These are phyloP conservation scores for Podospora sp. DNA, from an alignment of 495 filamentous ascomycete species.

Conservation along the genomic window DNA sequence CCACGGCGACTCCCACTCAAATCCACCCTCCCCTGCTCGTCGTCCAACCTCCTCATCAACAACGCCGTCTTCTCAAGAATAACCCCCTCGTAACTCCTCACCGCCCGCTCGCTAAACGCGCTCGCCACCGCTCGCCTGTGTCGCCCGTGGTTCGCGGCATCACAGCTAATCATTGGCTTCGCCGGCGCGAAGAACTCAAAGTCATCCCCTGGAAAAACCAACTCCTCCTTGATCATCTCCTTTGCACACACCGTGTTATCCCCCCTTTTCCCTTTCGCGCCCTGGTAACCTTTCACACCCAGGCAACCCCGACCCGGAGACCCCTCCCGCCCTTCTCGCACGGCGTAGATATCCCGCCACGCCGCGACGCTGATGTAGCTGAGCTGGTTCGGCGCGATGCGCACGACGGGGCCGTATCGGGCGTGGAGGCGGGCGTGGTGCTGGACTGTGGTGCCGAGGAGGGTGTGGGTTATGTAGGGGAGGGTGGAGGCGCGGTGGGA, in stretches of 20 bases:
- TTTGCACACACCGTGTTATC: not conserved
- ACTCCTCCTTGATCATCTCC: slow-evolving; percentile 22
- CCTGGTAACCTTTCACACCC: no score
- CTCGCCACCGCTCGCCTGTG: slow-evolving; percentile 18
- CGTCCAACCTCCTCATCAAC: slow-evolving; percentile 13
- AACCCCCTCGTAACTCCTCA: slow-evolving; percentile 16
- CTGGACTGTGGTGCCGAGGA: slow-evolving; percentile 21
- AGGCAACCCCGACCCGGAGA: no score
- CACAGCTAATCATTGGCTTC: slow-evolving; percentile 26
- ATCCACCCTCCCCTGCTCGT: not conserved
- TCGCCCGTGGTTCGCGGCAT: slow-evolving; percentile 18
- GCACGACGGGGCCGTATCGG: slow-evolving; percentile 28
- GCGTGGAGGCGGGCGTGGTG: slow-evolving; percentile 25
- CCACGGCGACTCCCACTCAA: no score
- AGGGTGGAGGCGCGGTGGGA: slow-evolving; percentile 24
- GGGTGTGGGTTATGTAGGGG: slow-evolving; percentile 21
- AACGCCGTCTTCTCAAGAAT: not conserved
- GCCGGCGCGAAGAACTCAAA: slow-evolving; percentile 25
- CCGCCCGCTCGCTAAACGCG: slow-evolving; percentile 16
- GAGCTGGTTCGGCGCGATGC: slow-evolving; percentile 30
- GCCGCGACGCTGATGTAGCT: slow-evolving; percentile 26
- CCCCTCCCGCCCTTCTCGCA: not conserved
- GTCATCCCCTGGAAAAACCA: slow-evolving; percentile 22
- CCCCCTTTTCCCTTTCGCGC: no score
- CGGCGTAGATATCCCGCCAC: slow-evolving; percentile 34